Evolutionary conservation across 129 eudicot genomes (phyloP), one percentile per base, ranked within the genome.

Genomic region (Gnaphalium uliginosum): DNA sequence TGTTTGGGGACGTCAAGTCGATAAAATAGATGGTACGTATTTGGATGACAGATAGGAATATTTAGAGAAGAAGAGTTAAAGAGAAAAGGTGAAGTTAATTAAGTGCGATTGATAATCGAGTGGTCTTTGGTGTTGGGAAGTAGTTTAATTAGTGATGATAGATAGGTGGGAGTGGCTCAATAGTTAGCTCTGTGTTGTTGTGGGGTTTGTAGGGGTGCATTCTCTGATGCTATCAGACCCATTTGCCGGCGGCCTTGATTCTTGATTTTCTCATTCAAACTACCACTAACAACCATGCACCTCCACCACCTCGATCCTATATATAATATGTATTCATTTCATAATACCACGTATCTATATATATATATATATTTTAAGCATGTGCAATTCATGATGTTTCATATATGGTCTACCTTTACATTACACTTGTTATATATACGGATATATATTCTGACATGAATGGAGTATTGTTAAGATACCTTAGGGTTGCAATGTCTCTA

Each of bases 181-280:
- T 13, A 76, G 66, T 13, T 66, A 41, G 48, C 13, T 41, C 46
- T 46, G 53, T 14, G 70, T 74, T 58, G 37, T 14, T 76, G 80
- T 76, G 66, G 72, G 79, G 66, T 76, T 76, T 57, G 1, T 65
- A 76, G 79, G 72, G 72, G 71, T 75, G 79, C 79, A 63, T 37
- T 74, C 25, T 75, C 72, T 75, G 79, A 75, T 48, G 33, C 79
- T 75, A 63, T 19, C 30, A 30, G 43, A 43, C 53, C 71, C 78
- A 61, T 61, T 22, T 58, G 50, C 50, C 48, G 8, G 50, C 48
- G 8, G 50, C 66, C 7, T 66, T n/a, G 8, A 25, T 57, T 61
- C 70, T 78, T 78, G 82, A 51, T 78, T 63, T 70, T 17, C 53
- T 11, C 71, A 78, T 69, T 58, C 60, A 54, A 71, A 64, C 39